Base-by-base conservation (phyloP, 2,329 filamentous ascomycete species). In the Penicillium oxalicum region DNA sequence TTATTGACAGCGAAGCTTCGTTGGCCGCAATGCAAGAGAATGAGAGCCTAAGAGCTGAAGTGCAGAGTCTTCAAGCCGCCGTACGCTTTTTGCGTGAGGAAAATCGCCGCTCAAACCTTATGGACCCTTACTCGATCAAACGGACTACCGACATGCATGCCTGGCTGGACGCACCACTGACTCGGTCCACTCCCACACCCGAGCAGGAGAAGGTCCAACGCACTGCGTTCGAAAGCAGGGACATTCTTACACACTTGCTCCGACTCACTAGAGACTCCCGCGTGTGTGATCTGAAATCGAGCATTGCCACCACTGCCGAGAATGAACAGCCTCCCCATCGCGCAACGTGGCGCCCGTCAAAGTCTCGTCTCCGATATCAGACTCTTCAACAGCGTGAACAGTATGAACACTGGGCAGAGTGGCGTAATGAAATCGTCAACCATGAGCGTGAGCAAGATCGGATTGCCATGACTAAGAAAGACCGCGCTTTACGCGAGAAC, bases 21-120 rank as follows among this genome's bases (percentile, higher is more conserved):
- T 50, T 73, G 18, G 69, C 66, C 5, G 61, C 70, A 13, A 68
- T 71, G 61, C 66, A 64, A n/a, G 70, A 73, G 56, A 72, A 72
- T 45, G 71, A 72, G 50, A 58, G 63, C 44, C 66, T 73, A 26
- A 68, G 71, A 27, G 60, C 67, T 11, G 73, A 75, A 51, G 66
- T 75, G 18, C 59, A 61, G 44, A 69, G 63, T 52, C 65, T 75
- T 9, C 71, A 74, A 61, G 66, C 71, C n/a, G 70, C 72, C 1
- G 68, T 75, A 5, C 70, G 73, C 41, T 74, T 70, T 56, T 58
- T 75, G 6, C 70, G 71, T 32, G 68, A 71, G 45, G 73, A 75
- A 44, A 74, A 72, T 50, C 67, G 68, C 26, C 69, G 69, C 26
- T 57, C 63, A 24, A 70, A 63, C 42, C 60, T 70, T 24, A 63